Base-by-base conservation (phyloP, 75 land plant genomes). In the Adiantum capillusveneris region DNA sequence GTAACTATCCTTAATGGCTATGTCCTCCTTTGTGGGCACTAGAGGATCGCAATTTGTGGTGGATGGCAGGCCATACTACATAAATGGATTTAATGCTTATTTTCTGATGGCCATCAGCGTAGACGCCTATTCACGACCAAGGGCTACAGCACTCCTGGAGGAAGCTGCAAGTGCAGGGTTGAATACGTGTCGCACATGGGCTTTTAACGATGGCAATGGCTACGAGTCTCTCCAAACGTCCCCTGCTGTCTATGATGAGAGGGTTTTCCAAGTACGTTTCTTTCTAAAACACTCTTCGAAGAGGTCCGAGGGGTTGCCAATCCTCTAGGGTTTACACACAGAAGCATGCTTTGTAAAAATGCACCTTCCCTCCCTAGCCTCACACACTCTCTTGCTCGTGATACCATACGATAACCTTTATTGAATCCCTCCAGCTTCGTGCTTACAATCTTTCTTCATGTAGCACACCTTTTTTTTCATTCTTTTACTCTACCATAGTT, bases 1-100 rank as follows among this genome's bases (percentile, higher is more conserved):
- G 37, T n/a, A n/a, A n/a, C n/a, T n/a, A n/a, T n/a, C 37, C 37
- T 5, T 3, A 3, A 34, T 34, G 37, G 37, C 7, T 9, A 34
- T 3, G 7, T 9, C 9, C 37, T 34, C 37, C 49, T 46, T 70
- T 18, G 68, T 70, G 17, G 0, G 53, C 56, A 29, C 1, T 22
- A 29, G 14, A 14, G 53, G 73, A 7, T 36, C 29, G 1, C 52
- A 63, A 30, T 73, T 73, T 21, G 30, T 60, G 2, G 12, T 56
- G 18, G 37, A 68, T 12, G 76, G 72, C 16, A 53, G 17, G 49
- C 59, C 59, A 7, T 73, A 68, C 34, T 56, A 61, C 48, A 63
- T 69, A 29, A 68, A 73, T n/a, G 76, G 76, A 18, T 68, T 74
- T 44, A 68, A 73, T 37, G 52, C 65, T 11, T 73, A 73, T 29